phyloP scores from a whole-genome alignment of 345 rosid genomes.

The Aurinia saxatilis region DNA sequence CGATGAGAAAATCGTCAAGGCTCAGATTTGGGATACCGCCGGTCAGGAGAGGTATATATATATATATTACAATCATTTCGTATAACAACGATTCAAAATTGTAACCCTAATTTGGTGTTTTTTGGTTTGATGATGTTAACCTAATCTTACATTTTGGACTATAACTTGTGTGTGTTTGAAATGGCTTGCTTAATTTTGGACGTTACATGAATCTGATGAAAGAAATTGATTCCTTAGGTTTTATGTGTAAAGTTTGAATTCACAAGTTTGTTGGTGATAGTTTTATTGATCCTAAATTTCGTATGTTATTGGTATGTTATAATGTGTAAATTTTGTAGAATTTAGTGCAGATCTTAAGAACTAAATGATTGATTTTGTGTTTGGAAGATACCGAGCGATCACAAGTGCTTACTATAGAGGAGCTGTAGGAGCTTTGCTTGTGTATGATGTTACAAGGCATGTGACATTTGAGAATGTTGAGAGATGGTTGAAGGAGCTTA shows the following conservation, averaged over 20 bases:
- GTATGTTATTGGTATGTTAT: too few species aligned
- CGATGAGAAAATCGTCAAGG: constrained; percentile 72
- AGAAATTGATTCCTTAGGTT: background rate
- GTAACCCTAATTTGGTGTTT: background rate
- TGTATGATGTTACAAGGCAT: constrained; percentile 75
- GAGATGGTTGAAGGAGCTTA: constrained; percentile 88
- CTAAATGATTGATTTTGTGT: background rate
- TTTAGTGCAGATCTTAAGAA: background rate
- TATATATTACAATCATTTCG: background rate
- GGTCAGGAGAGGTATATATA: constrained; percentile 61
- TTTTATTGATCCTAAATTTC: too few species aligned
- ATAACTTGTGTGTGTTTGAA: too few species aligned
- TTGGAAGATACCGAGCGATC: constrained; percentile 73
- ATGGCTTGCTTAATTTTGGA: background rate
- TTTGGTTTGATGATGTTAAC: background rate
- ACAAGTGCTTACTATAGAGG: constrained; percentile 93
- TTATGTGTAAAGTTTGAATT: background rate
- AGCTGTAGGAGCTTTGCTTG: constrained; percentile 84
- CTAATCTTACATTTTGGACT: background rate
- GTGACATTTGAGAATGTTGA: constrained; percentile 82
- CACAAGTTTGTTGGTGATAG: background rate
- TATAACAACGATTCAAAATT: too few species aligned
- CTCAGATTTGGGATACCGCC: constrained; percentile 92
- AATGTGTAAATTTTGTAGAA: too few species aligned
- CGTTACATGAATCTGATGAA: background rate